Conservation (phyloP, 2,329 filamentous ascomycete genomes). For the Hypoxylon sp. region DNA sequence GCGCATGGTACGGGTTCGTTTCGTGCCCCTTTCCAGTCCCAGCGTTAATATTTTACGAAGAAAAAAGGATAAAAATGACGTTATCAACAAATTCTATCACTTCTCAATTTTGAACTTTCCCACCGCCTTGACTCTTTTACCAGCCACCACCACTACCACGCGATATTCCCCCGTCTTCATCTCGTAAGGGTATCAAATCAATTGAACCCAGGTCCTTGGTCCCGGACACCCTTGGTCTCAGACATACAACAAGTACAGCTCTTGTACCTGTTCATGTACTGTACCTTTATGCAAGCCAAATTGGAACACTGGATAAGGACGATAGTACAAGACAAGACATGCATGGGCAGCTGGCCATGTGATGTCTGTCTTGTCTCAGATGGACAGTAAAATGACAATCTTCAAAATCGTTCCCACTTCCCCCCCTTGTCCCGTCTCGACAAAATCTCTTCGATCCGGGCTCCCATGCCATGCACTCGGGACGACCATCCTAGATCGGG, state of each 20-base stretch:
- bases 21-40: too few relatives aligned
- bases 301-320: neutral
- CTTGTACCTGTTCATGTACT: neutral
- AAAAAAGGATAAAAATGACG: too few relatives aligned
- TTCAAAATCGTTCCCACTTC: neutral
- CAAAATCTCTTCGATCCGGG: neutral
- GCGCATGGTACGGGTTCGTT: constrained; percentile 2
- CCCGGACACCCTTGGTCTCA: too few relatives aligned
- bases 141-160: too few relatives aligned
- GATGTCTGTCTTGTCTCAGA: constrained; percentile 13
- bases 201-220: too few relatives aligned
- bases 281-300: neutral
- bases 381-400: constrained; percentile 6
- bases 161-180: neutral
- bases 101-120: too few relatives aligned
- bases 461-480: constrained; percentile 1
- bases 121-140: too few relatives aligned
- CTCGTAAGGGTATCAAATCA: neutral
- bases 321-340: neutral
- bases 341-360: constrained; percentile 13
- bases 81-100: too few relatives aligned
- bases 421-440: too few relatives aligned
- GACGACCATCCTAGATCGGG: neutral
- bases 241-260: too few relatives aligned
- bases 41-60: too few relatives aligned